These are phyloP conservation scores for Sarocladium oryzae DNA, from an alignment of 2,329 filamentous ascomycete genomes.

Conservation along the genomic window DNA sequence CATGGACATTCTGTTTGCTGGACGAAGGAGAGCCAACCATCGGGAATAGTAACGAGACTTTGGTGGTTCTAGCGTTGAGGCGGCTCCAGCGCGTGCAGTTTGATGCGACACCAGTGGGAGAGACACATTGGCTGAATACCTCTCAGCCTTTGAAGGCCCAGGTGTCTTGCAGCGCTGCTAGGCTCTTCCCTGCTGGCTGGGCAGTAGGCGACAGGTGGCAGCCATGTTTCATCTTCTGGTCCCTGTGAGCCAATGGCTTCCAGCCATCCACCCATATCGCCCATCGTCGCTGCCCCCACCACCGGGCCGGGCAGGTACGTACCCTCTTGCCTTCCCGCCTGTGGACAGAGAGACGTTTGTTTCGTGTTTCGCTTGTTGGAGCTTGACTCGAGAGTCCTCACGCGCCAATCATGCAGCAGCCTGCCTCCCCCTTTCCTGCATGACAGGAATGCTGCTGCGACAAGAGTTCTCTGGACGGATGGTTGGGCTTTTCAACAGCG, in stretches of 20 bases:
- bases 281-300: background rate
- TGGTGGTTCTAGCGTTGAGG: no score
- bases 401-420: constrained; percentile 3
- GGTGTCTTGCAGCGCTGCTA: constrained; percentile 2
- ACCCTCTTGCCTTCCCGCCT: background rate
- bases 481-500: no score
- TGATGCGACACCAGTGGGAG: no score
- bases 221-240: constrained; percentile 2
- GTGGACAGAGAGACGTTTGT: constrained; percentile 1
- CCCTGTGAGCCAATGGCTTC: background rate
- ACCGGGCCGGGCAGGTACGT: background rate
- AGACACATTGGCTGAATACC: no score
- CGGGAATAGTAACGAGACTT: background rate
- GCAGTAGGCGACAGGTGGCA: background rate
- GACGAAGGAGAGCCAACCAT: constrained; percentile 6
- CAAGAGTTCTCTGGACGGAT: background rate
- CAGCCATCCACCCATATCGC: background rate
- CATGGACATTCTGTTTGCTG: background rate
- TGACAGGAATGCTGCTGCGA: constrained; percentile 1
- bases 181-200: background rate
- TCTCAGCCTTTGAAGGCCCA: background rate
- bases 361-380: constrained; percentile 5
- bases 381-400: background rate
- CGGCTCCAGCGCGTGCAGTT: background rate
- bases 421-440: background rate